phyloP scores from a whole-genome alignment of 345 rosid species.

The Brassica rapa region DNA sequence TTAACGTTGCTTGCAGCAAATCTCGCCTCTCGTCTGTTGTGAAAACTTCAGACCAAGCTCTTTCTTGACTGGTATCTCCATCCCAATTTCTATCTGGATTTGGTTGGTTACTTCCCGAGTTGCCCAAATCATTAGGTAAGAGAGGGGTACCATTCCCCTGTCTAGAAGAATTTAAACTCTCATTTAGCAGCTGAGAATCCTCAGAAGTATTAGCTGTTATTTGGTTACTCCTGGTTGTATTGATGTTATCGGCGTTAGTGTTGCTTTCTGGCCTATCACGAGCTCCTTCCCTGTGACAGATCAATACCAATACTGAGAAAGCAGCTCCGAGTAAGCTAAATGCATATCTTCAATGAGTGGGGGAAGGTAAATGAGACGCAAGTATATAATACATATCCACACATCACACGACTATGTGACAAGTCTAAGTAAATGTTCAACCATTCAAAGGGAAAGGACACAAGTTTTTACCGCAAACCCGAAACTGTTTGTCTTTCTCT shows the following conservation, averaged over 20 bases:
- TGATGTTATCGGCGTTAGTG: background rate
- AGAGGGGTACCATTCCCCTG: background rate
- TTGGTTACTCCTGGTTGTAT: background rate
- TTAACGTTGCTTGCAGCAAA: constrained; percentile 1
- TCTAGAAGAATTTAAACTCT: constrained; percentile 3
- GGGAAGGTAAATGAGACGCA: background rate
- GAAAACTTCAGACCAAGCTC: constrained; percentile 2
- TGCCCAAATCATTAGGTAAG: background rate
- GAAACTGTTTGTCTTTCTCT: constrained; percentile 13
- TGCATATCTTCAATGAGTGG: background rate
- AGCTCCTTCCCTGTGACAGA: background rate
- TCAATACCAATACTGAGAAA: background rate
- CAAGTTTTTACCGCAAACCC: constrained; percentile 10
- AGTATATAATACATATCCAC: background rate
- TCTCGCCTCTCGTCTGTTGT: background rate
- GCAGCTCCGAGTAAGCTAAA: constrained; percentile 4
- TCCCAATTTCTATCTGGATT: background rate
- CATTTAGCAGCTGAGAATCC: background rate
- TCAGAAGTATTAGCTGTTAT: background rate
- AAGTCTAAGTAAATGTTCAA: background rate
- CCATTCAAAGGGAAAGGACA: background rate
- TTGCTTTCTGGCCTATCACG: constrained; percentile 10
- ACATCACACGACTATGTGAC: background rate
- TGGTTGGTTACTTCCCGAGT: background rate
- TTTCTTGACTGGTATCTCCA: background rate